Conservation (phyloP, 2,329 filamentous ascomycete species). For the Colletotrichum coccodes region DNA sequence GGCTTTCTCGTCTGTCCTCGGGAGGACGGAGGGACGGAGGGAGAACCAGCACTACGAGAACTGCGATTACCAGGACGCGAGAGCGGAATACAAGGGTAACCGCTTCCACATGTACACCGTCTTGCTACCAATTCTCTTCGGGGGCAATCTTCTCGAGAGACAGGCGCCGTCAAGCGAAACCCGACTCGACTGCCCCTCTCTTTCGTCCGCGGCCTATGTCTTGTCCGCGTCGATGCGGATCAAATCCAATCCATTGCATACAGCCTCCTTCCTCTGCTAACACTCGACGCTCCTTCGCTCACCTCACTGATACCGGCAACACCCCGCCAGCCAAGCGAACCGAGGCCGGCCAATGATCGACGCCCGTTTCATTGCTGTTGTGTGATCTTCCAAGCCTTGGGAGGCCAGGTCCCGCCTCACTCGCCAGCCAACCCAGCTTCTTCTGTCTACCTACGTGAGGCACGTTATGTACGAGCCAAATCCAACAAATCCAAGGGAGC, state of each 20-base stretch:
- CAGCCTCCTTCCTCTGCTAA: not conserved
- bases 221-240: constrained; percentile 16
- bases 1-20: constrained; percentile 28
- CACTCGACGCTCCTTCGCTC: not conserved
- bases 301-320: not conserved
- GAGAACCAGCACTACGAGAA: not conserved
- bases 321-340: not conserved
- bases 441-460: not conserved
- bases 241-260: not conserved
- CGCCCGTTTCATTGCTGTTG: constrained; percentile 15
- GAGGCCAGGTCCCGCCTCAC: not conserved
- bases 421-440: not conserved
- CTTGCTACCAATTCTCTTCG: too few species aligned
- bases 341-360: constrained; percentile 1
- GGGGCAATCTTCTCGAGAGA: not conserved
- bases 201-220: constrained; percentile 19
- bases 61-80: too few species aligned
- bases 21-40: not conserved
- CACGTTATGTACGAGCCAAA: not conserved
- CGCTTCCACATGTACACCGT: too few species aligned
- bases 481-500: not conserved
- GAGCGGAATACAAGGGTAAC: not conserved
- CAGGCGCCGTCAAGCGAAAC: not conserved
- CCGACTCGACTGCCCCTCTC: not conserved
- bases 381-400: constrained; percentile 1